These are phyloP conservation scores for Sherardia arvensis DNA, from an alignment of 257 asterid genomes.

Conservation along the genomic window DNA sequence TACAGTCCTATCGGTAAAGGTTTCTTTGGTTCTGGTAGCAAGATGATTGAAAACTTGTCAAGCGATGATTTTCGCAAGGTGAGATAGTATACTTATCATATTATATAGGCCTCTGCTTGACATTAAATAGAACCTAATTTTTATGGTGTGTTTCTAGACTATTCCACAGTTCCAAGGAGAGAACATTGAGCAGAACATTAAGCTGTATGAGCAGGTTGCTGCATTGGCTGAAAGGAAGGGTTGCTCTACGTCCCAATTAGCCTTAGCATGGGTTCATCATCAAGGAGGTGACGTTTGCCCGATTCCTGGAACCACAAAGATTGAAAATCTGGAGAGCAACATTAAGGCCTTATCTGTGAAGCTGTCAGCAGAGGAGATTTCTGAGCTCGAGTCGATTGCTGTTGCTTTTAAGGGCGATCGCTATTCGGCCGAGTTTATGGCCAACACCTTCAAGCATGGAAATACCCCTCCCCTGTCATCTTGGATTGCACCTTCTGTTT, in stretches of 20 bases:
- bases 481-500: slow-evolving; percentile 21
- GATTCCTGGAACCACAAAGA: slow-evolving; percentile 24
- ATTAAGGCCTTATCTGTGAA: slow-evolving; percentile 23
- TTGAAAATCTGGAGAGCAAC: slow-evolving; percentile 26
- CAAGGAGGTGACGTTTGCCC: slow-evolving; percentile 32
- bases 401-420: slow-evolving; percentile 37
- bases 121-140: neutral
- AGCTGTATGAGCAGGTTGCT: slow-evolving; percentile 14
- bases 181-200: slow-evolving; percentile 18
- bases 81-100: too few relatives aligned
- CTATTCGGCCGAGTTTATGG: neutral
- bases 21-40: slow-evolving; percentile 21
- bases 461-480: slow-evolving; percentile 26
- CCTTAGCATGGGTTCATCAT: slow-evolving; percentile 31
- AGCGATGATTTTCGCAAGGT: slow-evolving; percentile 25
- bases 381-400: slow-evolving; percentile 31
- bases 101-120: neutral
- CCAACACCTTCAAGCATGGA: slow-evolving; percentile 13
- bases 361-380: slow-evolving; percentile 22
- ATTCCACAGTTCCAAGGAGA: slow-evolving; percentile 16
- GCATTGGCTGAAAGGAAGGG: slow-evolving; percentile 24
- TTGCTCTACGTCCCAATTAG: slow-evolving; percentile 29
- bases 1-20: slow-evolving; percentile 30
- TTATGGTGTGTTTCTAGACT: neutral
- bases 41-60: slow-evolving; percentile 10